A percentile compares a stretch with the other conserved stretches of the same genome.
These are phyloP conservation scores for Trametes punicea DNA, from an alignment of 768 basidiomycete species.

Conservation along the genomic window DNA sequence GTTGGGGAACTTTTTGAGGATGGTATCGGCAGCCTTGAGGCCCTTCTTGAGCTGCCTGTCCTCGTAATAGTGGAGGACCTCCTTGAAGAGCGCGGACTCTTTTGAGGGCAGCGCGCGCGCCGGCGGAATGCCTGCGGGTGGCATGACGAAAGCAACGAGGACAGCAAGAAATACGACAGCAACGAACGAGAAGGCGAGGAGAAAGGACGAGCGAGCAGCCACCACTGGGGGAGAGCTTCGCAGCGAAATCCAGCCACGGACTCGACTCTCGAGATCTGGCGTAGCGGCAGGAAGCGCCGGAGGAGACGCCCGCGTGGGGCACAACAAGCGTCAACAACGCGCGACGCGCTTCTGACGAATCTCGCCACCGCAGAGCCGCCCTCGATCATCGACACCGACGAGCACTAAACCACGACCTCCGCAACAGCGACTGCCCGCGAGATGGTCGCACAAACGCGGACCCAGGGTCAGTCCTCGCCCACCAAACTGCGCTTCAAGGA, in stretches of 20 bases:
- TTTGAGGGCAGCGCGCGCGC: slow-evolving; percentile 73
- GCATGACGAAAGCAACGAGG: slow-evolving; percentile 19
- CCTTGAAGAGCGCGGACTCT: slow-evolving; percentile 82
- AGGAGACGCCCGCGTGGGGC: neutral
- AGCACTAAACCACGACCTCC: neutral
- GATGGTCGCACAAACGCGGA: slow-evolving; percentile 77
- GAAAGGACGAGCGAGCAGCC: neutral
- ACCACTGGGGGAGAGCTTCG: neutral
- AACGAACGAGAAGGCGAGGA: neutral
- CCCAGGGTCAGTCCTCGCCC: slow-evolving; percentile 46
- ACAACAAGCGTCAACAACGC: slow-evolving; percentile 22
- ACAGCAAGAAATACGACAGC: neutral
- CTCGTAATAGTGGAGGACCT: slow-evolving; percentile 85
- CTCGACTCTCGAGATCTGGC: neutral
- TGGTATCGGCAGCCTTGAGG: slow-evolving; percentile 85
- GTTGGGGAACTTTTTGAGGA: slow-evolving; percentile 92
- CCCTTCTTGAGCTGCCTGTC: slow-evolving; percentile 85
- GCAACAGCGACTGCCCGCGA: too few relatives aligned
- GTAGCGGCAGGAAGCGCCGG: neutral
- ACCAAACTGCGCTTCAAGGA: slow-evolving; percentile 76
- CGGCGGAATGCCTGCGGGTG: slow-evolving; percentile 25
- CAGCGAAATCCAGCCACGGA: neutral
- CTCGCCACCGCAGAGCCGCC: neutral
- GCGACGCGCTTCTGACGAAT: slow-evolving; percentile 15
- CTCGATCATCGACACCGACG: neutral